These are phyloP conservation scores for Xylaria curta DNA, from an alignment of 495 filamentous ascomycete genomes.

Conservation along the genomic window DNA sequence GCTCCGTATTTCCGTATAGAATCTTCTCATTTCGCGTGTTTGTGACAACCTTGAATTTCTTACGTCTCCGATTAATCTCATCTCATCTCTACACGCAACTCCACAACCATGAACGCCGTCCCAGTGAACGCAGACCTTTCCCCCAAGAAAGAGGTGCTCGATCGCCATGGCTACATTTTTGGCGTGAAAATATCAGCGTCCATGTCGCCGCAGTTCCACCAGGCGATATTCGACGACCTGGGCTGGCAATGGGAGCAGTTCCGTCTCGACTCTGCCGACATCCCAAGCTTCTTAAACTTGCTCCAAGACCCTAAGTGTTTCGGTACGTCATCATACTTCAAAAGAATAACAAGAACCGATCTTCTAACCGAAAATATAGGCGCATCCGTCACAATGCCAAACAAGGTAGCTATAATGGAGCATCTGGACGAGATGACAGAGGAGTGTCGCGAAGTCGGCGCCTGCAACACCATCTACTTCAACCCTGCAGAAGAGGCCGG, in stretches of 20 bases:
- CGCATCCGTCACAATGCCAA: slow-evolving; percentile 76
- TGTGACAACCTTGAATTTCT: neutral
- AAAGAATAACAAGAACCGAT: slow-evolving; percentile 51
- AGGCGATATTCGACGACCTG: slow-evolving; percentile 65
- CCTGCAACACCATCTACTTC: slow-evolving; percentile 76
- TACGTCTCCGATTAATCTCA: neutral
- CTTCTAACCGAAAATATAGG: slow-evolving; percentile 58
- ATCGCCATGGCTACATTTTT: slow-evolving; percentile 60
- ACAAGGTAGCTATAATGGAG: slow-evolving; percentile 73
- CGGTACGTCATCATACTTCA: slow-evolving; percentile 33
- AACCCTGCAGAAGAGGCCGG: slow-evolving; percentile 33
- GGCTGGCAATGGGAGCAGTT: slow-evolving; percentile 68
- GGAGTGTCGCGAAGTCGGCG: slow-evolving; percentile 70
- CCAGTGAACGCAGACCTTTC: neutral
- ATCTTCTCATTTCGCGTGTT: neutral
- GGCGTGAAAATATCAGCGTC: slow-evolving; percentile 65
- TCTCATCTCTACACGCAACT: neutral
- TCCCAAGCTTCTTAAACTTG: slow-evolving; percentile 45
- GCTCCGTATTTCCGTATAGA: neutral
- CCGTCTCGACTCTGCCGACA: slow-evolving; percentile 59
- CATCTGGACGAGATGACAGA: slow-evolving; percentile 72
- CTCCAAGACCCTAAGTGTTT: slow-evolving; percentile 45
- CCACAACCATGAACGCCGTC: slow-evolving; percentile 8
- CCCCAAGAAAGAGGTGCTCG: slow-evolving; percentile 43
- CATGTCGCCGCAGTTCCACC: slow-evolving; percentile 73